Conservation (phyloP, 106 monocot species). For the Alisma plantagoaquatica region DNA sequence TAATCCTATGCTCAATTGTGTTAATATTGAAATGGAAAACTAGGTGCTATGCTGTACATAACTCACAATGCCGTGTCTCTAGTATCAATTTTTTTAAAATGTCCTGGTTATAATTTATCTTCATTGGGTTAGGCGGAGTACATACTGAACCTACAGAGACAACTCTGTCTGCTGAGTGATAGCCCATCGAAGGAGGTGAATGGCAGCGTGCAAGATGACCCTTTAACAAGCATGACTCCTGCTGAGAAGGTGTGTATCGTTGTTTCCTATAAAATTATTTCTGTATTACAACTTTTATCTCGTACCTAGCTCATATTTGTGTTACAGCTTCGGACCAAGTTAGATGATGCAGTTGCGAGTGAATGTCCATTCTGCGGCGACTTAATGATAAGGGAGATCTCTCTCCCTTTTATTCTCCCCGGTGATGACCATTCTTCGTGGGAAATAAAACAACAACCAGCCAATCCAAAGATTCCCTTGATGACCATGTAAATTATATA, state of each 20-base stretch:
- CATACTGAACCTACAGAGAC: conserved; percentile 77
- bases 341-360: conserved; percentile 89
- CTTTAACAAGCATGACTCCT: conserved; percentile 34
- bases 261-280: not conserved
- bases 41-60: no score
- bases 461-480: conserved; percentile 52
- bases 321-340: conserved; percentile 59
- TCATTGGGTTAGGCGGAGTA: conserved; percentile 88
- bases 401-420: conserved; percentile 49
- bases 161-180: conserved; percentile 50
- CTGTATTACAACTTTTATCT: not conserved
- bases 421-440: conserved; percentile 65
- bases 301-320: not conserved
- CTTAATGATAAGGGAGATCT: conserved; percentile 88
- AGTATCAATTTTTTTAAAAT: no score
- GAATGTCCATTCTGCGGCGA: conserved; percentile 99
- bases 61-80: no score
- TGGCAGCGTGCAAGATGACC: conserved; percentile 25
- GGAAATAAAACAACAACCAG: conserved; percentile 57
- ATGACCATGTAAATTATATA: conserved; percentile 50
- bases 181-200: conserved; percentile 22
- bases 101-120: no score
- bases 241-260: conserved; percentile 48
- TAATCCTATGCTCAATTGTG: no score
- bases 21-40: no score